These are phyloP conservation scores for Taxawa tesnikishii DNA, from an alignment of 2,329 filamentous ascomycete genomes.

Conservation along the genomic window DNA sequence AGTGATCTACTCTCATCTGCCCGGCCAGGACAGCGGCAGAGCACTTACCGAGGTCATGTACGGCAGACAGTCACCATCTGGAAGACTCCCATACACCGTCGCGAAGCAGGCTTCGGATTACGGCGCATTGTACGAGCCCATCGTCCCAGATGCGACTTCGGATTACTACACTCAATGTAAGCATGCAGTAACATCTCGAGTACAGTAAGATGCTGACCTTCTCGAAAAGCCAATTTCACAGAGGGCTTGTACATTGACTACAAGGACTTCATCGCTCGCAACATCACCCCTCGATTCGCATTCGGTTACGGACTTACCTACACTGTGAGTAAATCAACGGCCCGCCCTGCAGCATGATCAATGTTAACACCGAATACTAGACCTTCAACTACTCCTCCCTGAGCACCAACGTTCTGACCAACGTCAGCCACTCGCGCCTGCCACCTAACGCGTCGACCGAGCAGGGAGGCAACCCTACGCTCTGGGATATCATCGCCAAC, in stretches of 20 bases:
- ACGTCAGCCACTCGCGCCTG: constrained; percentile 10
- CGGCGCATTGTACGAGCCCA: constrained; percentile 25
- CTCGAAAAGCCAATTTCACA: constrained; percentile 13
- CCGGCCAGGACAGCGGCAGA: constrained; percentile 50
- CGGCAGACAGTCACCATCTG: constrained; percentile 44
- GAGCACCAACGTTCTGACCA: constrained; percentile 14
- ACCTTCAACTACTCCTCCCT: constrained; percentile 20
- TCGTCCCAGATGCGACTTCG: constrained; percentile 5
- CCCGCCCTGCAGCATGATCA: no score
- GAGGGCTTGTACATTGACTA: constrained; percentile 27
- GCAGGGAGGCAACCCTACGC: constrained; percentile 16
- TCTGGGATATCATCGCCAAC: constrained; percentile 38
- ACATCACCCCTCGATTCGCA: constrained; percentile 19
- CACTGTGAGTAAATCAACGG: no score
- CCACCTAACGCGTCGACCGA: constrained; percentile 7
- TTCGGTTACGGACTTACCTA: constrained; percentile 26
- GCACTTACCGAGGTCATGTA: constrained; percentile 46
- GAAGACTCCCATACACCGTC: constrained; percentile 50
- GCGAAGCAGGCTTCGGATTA: constrained; percentile 47
- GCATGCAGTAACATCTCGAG: neutral
- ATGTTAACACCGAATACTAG: no score
- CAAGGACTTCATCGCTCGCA: constrained; percentile 18
- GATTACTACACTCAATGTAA: constrained; percentile 9
- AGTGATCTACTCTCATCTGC: constrained; percentile 51
- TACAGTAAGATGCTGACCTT: neutral